Base-by-base conservation (phyloP, 352 stramenopile species). In the Globisporangium paroecandrum region DNA sequence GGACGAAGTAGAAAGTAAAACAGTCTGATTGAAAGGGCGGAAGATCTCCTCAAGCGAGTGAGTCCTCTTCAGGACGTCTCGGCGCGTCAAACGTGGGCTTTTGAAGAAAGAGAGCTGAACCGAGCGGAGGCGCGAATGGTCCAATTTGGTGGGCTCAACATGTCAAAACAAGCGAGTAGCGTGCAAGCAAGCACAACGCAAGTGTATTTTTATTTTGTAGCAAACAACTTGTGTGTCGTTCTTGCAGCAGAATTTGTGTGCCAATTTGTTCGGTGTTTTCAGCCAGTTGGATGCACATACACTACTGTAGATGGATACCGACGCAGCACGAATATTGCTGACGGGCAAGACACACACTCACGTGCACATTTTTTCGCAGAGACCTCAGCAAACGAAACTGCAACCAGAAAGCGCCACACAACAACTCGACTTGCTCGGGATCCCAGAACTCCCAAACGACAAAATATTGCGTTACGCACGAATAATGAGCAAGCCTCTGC, bases 401-500 rank as follows among this genome's bases (percentile, higher is more conserved):
- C 57, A 47, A 62, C 57, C 57, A 62, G 20, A 49, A 61, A 47
- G 13, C 29, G 32, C 29, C n/a, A 27, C 7, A 15, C 51, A 27
- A 56, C 49, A 4, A n/a, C 53, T 20, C 4, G 25, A 58, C 53
- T n/a, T 49, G 41, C n/a, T 49, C 8, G 54, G 5, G 54, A 34
- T 18, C n/a, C 54, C 15, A 29, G 5, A 13, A n/a, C 38, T 46
- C 38, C n/a, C 27, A 29, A n/a, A 59, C 25, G 22, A 43, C 25
- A 43, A 32, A 29, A 59, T 59, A 59, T 59, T 59, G 27, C 54
- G 54, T 43, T 38, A 43, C 25, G 25, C 7, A 27, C 25, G n/a
- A 59, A 59, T 43, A 59, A 59, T 59, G 54, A 43, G 54, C 54
- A 59, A 59, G 54, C 54, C 27, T 32, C 29, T 32, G 27, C 53